These are phyloP conservation scores for Xylariaceae sp. DNA, from an alignment of 2,329 filamentous ascomycete species.

Conservation along the genomic window DNA sequence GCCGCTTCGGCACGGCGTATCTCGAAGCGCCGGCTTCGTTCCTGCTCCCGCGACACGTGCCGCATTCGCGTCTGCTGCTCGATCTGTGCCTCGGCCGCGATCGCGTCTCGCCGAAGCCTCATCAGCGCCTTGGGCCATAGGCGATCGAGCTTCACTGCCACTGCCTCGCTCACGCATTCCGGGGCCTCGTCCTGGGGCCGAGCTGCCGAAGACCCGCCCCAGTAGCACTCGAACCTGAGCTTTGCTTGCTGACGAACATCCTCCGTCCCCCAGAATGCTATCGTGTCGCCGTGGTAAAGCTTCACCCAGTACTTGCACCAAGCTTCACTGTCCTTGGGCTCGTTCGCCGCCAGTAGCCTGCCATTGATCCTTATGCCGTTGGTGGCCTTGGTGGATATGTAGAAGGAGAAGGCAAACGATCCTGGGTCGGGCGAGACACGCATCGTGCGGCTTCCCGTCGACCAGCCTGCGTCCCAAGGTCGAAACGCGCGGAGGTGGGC, in stretches of 20 bases:
- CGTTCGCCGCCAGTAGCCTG: constrained; percentile 50
- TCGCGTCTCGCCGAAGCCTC: constrained; percentile 34
- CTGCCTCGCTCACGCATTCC: constrained; percentile 29
- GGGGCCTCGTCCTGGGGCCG: constrained; percentile 29
- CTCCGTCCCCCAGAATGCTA: constrained; percentile 59
- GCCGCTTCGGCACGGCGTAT: constrained; percentile 37
- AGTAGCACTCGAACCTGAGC: constrained; percentile 46
- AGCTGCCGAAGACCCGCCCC: constrained; percentile 44
- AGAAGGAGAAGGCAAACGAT: constrained; percentile 63
- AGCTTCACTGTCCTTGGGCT: constrained; percentile 44
- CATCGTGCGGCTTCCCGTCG: constrained; percentile 28
- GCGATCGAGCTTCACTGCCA: constrained; percentile 40
- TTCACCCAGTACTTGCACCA: constrained; percentile 57
- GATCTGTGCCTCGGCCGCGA: constrained; percentile 33
- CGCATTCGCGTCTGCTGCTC: constrained; percentile 36
- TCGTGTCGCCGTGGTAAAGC: constrained; percentile 67
- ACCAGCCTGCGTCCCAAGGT: constrained; percentile 46
- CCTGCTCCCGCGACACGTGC: constrained; percentile 38
- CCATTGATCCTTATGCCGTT: constrained; percentile 72
- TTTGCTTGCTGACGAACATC: constrained; percentile 33
- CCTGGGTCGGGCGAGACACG: constrained; percentile 30
- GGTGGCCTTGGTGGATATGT: constrained; percentile 72
- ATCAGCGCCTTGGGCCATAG: constrained; percentile 39
- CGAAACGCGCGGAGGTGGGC: constrained; percentile 48
- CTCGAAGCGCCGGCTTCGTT: constrained; percentile 44